These are phyloP conservation scores for Xanthoconium purpureum DNA, from an alignment of 768 basidiomycete species.

Conservation along the genomic window DNA sequence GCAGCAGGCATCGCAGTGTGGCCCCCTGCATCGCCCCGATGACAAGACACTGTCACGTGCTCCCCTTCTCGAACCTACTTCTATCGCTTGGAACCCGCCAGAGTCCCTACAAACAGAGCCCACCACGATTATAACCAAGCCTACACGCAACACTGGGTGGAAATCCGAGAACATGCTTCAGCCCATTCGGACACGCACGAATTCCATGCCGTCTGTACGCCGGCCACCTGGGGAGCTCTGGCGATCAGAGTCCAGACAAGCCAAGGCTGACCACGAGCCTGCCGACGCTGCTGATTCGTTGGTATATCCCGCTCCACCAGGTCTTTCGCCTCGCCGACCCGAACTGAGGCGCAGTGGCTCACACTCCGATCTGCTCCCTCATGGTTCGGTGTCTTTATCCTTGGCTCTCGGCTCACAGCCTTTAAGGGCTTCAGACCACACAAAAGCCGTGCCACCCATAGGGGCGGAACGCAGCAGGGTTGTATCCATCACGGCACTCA, in stretches of 20 bases:
- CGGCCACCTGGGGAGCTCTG: slow-evolving; percentile 21
- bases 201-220: slow-evolving; percentile 13
- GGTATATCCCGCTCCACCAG: slow-evolving; percentile 20
- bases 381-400: slow-evolving; percentile 19
- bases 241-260: slow-evolving; percentile 15
- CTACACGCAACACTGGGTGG: slow-evolving; percentile 12
- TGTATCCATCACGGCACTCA: slow-evolving; percentile 16
- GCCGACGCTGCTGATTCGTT: background rate
- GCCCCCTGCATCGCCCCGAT: slow-evolving; percentile 9
- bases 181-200: slow-evolving; percentile 13
- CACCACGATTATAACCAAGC: slow-evolving; percentile 3
- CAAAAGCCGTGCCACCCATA: slow-evolving; percentile 26
- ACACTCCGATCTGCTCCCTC: background rate
- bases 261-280: background rate
- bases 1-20: slow-evolving; percentile 3
- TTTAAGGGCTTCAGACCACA: slow-evolving; percentile 17
- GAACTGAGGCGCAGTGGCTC: slow-evolving; percentile 9
- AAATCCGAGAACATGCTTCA: slow-evolving; percentile 19
- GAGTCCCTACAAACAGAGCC: background rate
- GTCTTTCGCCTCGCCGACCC: slow-evolving; percentile 13
- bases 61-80: slow-evolving; percentile 3
- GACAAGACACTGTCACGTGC: slow-evolving; percentile 10
- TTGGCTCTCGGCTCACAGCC: slow-evolving; percentile 29
- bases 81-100: slow-evolving; percentile 8
- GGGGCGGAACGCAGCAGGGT: slow-evolving; percentile 31